Evolutionary conservation across 352 stramenopile genomes (phyloP), one percentile per base, ranked within the genome.

Genomic region (Globisporangium solare): DNA sequence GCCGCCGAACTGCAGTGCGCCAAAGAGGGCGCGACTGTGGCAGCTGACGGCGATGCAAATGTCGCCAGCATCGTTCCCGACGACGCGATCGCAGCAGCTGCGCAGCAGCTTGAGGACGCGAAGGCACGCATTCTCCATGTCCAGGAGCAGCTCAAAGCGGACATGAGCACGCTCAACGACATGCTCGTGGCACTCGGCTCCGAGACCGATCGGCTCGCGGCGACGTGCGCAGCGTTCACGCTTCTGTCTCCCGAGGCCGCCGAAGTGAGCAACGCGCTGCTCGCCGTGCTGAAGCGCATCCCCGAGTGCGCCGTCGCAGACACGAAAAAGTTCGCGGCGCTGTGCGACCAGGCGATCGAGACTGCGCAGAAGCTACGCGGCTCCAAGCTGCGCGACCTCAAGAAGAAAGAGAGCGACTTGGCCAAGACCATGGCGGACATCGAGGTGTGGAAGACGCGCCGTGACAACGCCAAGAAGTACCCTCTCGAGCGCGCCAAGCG

Each of bases 381-480:
- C 15, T 89, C 76, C 18, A 68, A 71, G 11, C 66, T 71, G 11
- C 69, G 69, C 17, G 76, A 88, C 37, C 61, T 89, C 11, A 71
- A 73, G 51, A 60, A 56, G 6, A 86, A 85, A 40, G 76, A 92
- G 50, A 18, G 42, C 0, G 75, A 88, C 20, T 53, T 88, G n/a
- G 72, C 79, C 7, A 67, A 74, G 18, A 69, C 75, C 1, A 68
- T 81, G 49, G 66, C 74, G 13, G 74, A 86, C 43, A 74, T 89
- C 0, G 81, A 92, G 47, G 57, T 92, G 7, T 92, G 81, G 81
- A 88, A 85, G 31, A 58, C 54, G 1, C 71, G 79, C 13, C 68
- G 71, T 3, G 76, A 89, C 41, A 61, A 79, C 47, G 66, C 75
- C 2, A 83, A 86, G 20, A 77, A 92, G 52, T 88, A 74, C 45